Base-by-base conservation (phyloP, 805 yeast species). In the Hemisphaericaspora nanyangensis region DNA sequence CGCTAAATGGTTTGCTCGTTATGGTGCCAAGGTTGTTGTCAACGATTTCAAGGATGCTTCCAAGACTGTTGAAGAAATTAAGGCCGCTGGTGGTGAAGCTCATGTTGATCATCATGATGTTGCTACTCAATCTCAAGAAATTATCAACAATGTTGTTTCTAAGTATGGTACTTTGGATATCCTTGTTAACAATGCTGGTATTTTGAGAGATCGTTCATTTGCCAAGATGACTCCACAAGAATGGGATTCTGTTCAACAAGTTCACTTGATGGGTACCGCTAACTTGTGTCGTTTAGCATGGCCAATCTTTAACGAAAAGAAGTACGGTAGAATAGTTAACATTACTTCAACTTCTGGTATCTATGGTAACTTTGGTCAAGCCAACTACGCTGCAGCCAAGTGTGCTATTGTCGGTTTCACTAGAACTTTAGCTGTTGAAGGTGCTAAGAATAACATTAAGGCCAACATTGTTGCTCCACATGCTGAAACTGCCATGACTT, bases 401-500 rank as follows among this genome's bases (percentile, higher is more conserved):
- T 79, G 85, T 37, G 97, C 88, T 17, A 79, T 91, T 47, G 65
- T 89, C 35, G 96, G 96, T 13, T 76, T 91, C 51, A 76, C 96
- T 29, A 80, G 77, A 63, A 83, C 97, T 31, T 63, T 88, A 47
- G 96, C 98, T 20, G 73, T 86, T 48, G 99, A 91, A 69, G 99
- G 99, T 55, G 80, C 80, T 44, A 87, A 78, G 61, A 59, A 70
- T 54, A 79, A 82, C 56, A 88, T 91, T 50, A 71, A 73, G 54
- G 90, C 80, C 41, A 86, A 90, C 58, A 77, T 80, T 27, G 81
- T 89, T 60, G 98, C 99, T 19, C 99, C 99, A 38, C 96, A 91
- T 60, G 98, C 98, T 20, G 97, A 91, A 56, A 91, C 99, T 31
- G 90, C 95, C 42, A 91, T 91, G 99, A 91, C 99, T 20, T 77